Evolutionary conservation across 31 red algal genomes (phyloP), one percentile per base, ranked within the genome.

Genomic region (Odonthalia washingtoniensis): DNA sequence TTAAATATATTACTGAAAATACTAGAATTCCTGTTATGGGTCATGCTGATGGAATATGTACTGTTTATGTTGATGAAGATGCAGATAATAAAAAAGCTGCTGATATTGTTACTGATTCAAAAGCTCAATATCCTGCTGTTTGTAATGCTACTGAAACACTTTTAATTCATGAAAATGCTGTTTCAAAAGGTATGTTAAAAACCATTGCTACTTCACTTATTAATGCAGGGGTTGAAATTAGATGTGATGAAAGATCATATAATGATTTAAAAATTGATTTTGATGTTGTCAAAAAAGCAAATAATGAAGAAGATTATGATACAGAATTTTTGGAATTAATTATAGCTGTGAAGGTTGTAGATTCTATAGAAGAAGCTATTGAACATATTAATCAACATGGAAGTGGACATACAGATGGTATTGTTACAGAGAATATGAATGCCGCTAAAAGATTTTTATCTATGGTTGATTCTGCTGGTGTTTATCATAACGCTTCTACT

Each of bases 71-170:
- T 28, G 95, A 99, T 73, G 81, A 63, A 18, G 62, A 66, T 1
- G 98, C 98, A 1, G 95, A 97, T 84, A 67, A 74, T 63, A 35
- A 65, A 3, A 95, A 75, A 80, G 98, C 98, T 2, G 75, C 40
- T 24, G 74, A 81, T 40, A 89, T 97, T 41, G 95, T 95, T 24
- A 83, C 92, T 12, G 93, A 99, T 72, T 84, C 98, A 12, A 99
- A 99, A 66, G 86, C 98, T 40, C 98, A 99, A 87, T 95, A 99
- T 33, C 93, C 95, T 6, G 89, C 95, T 24, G 98, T 96, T 28
- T 99, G 95, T 87, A 99, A 99, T 82, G 98, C 98, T n/a, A 74
- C 87, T 2, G 98, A 99, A 76, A 99, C 94, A 65, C 69, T 99
- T 79, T 73, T 99, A 14, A 73, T 96, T 52, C 92, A 99, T 78